Evolutionary conservation across 2,329 filamentous ascomycete species (phyloP).

Genomic region (Fusarium acutatum): DNA sequence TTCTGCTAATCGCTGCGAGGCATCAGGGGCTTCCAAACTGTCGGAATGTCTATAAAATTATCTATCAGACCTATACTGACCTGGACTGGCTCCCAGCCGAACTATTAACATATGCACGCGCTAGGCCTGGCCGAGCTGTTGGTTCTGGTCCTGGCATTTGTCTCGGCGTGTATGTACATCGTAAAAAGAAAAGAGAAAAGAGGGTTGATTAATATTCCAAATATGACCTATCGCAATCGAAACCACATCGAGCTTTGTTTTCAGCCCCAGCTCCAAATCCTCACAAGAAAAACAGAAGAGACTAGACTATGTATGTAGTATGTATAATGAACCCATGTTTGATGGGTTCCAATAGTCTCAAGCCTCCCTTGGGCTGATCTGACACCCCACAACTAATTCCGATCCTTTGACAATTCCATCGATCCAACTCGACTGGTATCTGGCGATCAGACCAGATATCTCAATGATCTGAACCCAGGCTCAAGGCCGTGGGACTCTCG

Average conservation of each 20-base stretch:
- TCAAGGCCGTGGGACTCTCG: constrained; percentile 8
- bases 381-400: not conserved
- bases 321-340: not conserved
- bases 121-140: constrained; percentile 22
- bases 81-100: not conserved
- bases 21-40: constrained; percentile 5
- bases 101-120: not conserved
- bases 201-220: constrained; percentile 26
- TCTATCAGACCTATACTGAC: not conserved
- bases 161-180: not conserved
- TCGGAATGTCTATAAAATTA: constrained; percentile 14
- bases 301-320: not conserved
- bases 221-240: constrained; percentile 27
- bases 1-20: not conserved
- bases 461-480: constrained; percentile 4
- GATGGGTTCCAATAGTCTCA: constrained; percentile 3
- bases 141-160: constrained; percentile 9
- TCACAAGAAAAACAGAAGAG: not conserved
- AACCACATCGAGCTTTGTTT: constrained; percentile 6
- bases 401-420: not conserved
- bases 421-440: not conserved
- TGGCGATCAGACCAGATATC: not conserved
- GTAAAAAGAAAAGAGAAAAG: constrained; percentile 8
- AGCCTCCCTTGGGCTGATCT: not conserved
- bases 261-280: constrained; percentile 3